Evolutionary conservation across 306 rosid genomes (phyloP).

Genomic region (Cyclanthera cordifolia): DNA sequence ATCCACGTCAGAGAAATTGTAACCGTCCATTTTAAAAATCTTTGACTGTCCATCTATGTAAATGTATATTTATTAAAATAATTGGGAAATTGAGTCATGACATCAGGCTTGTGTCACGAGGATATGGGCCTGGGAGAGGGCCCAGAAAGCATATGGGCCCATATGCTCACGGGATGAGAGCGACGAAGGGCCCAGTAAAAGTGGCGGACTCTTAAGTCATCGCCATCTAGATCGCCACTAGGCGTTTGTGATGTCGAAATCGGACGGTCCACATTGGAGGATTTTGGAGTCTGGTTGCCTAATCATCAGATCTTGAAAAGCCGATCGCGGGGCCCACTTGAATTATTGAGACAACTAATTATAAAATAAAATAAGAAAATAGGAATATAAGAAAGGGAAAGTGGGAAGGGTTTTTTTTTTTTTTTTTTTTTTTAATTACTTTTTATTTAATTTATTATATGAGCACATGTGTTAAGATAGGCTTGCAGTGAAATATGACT

Average conservation of each 20-base stretch:
- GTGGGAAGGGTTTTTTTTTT: not conserved
- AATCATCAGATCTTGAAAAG: constrained; percentile 11
- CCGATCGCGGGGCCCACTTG: constrained; percentile 1
- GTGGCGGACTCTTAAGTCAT: constrained; percentile 2
- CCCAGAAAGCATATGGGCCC: not conserved
- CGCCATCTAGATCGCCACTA: not conserved
- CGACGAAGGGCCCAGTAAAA: constrained; percentile 2
- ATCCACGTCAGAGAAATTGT: not conserved
- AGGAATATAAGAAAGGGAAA: not conserved
- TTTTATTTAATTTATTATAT: not conserved
- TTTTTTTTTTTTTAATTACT: not conserved
- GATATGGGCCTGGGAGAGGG: not conserved
- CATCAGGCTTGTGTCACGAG: not conserved
- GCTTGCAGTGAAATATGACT: constrained; percentile 11
- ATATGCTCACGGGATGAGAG: not conserved
- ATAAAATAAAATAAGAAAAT: not conserved
- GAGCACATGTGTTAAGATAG: constrained; percentile 4
- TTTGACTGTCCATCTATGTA: not conserved
- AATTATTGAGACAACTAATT: not conserved
- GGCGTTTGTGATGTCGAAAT: not conserved
- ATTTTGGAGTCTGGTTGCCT: not conserved
- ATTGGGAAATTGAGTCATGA: not conserved
- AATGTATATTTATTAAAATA: too few relatives aligned
- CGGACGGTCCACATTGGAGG: constrained; percentile 12
- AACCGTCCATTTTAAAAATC: not conserved